Base-by-base conservation (phyloP, 768 basidiomycete species). In the Tephrocybe sp. region DNA sequence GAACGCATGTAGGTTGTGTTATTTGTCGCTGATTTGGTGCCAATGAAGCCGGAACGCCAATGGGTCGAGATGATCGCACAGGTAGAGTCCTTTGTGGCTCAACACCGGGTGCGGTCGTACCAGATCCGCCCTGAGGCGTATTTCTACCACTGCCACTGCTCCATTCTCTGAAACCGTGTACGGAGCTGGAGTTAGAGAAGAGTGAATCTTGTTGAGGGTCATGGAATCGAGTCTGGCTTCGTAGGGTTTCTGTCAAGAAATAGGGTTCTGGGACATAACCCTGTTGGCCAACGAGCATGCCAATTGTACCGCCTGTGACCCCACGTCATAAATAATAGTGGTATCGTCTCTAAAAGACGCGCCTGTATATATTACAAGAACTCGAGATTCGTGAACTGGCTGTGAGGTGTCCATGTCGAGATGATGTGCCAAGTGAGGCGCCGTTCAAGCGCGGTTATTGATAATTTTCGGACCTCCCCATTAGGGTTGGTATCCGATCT, bases 351-450 rank as follows among this genome's bases (percentile, higher is more conserved):
- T 29, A 5, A 11, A 11, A 42, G 31, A 36, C 61, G 38, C 47
- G 61, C 79, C 91, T 29, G 92, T 93, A 71, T 93, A 93, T 23
- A 94, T 85, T 50, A 94, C 75, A 45, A 93, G 83, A n/a, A 94
- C 88, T 45, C 80, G 77, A 10, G 88, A 82, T 59, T 93, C 90
- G 54, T 88, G 82, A 16, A 78, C 62, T 31, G 70, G 56, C 44
- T 75, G 71, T 38, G 71, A 66, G 13, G 69, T 54, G 52, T 83
- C 80, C 84, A 86, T 81, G 27, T 29, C 11, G 27, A 29, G 27
- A 29, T 29, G 11, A n/a, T n/a, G n/a, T n/a, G n/a, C n/a, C n/a
- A n/a, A n/a, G n/a, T 9, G 47, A 16, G 9, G 31, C 19, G 25
- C 37, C 30, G 27, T 30, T 12, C 16, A 19, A 43, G 44, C 33